Base-by-base conservation (phyloP, 768 basidiomycete genomes). In the Sporobolomyces roseus region DNA sequence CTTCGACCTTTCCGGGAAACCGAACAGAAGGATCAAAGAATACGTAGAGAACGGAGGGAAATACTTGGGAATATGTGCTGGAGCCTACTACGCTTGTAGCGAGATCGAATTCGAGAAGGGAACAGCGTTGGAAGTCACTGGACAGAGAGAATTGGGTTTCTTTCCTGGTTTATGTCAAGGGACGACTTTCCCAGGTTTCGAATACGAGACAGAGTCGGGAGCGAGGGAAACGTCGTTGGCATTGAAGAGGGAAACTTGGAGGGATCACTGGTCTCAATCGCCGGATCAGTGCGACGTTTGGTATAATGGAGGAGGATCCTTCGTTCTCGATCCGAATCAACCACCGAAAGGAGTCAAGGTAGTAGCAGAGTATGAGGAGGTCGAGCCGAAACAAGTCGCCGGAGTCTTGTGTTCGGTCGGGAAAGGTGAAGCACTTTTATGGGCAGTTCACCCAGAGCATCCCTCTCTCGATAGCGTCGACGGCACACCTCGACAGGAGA, bases 21-120 rank as follows among this genome's bases (percentile, higher is more conserved):
- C 84, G 12, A 80, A 80, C 50, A 74, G 78, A 16, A 77, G 82
- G 3, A 85, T 93, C 54, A 81, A 80, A 58, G 80, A 80, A 5
- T 94, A 85, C 70, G 83, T 88, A 10, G 81, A 85, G 46, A 72
- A 79, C 10, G 91, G 92, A 0, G 92, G 93, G 3, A 80, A 80
- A n/a, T 84, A 87, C 71, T 79, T 93, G 6, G 86, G 85, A 4
- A 80, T 92, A 17, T 85, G 86, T 53, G 83, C 84, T 8, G 84
- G 85, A 1, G 82, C 83, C 1, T 86, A 84, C 55, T 84, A 84
- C 62, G 83, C 82, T 0, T 80, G 81, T 9, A 52, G 45, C 13
- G 63, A 76, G 53, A 77, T 82, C 59, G 78, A 76, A 54, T 83
- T 83, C 77, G 81, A 82, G 73, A 65, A 77, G 14, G 81, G 69